A percentile compares a stretch with the other conserved stretches of the same genome.
These are phyloP conservation scores for Harringtonia lauricola DNA, from an alignment of 2,329 filamentous ascomycete genomes.

Conservation along the genomic window DNA sequence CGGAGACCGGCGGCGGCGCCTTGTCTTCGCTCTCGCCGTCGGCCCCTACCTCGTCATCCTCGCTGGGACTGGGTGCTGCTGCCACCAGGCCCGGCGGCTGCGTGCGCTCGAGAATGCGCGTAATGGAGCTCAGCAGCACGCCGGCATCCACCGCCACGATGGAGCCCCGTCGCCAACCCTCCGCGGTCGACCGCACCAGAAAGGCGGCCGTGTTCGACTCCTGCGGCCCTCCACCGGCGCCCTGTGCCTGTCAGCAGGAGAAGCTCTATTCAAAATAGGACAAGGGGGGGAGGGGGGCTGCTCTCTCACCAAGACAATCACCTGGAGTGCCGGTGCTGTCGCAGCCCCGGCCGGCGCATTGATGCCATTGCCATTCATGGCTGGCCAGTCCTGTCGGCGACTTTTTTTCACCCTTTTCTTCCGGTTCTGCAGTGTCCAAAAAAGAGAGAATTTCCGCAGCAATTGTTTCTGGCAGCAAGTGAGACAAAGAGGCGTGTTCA, in stretches of 20 bases:
- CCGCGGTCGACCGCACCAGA: conserved; percentile 69
- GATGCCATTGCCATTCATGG: conserved; percentile 10
- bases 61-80: neutral
- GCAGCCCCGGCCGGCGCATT: conserved; percentile 5
- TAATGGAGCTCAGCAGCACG: conserved; percentile 76
- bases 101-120: conserved; percentile 59
- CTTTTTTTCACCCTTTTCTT: no score
- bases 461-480: no score
- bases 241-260: conserved; percentile 37
- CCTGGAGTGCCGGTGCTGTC: conserved; percentile 50
- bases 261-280: no score
- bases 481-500: no score
- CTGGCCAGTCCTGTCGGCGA: no score
- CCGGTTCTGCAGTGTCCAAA: no score
- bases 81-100: conserved; percentile 24
- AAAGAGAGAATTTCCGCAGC: no score
- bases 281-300: no score
- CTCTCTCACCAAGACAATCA: conserved; percentile 59
- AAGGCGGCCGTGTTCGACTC: conserved; percentile 88
- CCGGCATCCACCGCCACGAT: conserved; percentile 90
- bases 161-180: conserved; percentile 72
- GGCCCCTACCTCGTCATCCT: neutral
- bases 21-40: conserved; percentile 2
- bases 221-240: conserved; percentile 76
- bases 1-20: neutral